These are phyloP conservation scores for Blastomyces parvus DNA, from an alignment of 2,329 filamentous ascomycete genomes.

Conservation along the genomic window DNA sequence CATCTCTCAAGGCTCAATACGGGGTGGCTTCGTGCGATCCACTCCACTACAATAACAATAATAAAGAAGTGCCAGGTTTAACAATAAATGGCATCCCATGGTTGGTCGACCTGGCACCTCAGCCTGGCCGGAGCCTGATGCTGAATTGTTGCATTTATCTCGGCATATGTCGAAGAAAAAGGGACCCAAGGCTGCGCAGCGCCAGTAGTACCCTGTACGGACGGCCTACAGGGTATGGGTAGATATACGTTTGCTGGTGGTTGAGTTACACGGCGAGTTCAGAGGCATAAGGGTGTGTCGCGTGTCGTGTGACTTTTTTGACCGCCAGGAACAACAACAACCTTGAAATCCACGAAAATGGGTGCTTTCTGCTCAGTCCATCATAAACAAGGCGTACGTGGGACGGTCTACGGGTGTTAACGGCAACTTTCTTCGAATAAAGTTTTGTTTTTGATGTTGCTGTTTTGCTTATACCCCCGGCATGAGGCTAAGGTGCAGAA, in stretches of 20 bases:
- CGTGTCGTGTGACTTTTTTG: neutral
- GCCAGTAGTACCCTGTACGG: neutral
- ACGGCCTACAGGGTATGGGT: neutral
- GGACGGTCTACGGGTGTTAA: neutral
- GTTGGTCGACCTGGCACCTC: neutral
- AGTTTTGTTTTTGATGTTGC: neutral
- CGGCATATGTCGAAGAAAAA: slow-evolving; percentile 2
- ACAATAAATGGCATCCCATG: neutral
- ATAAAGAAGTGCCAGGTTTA: neutral
- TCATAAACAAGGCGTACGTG: neutral
- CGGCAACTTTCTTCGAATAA: neutral
- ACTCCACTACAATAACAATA: neutral
- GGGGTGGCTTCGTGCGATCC: neutral
- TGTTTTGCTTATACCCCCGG: neutral
- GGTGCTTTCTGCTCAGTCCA: neutral
- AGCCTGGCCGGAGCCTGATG: neutral
- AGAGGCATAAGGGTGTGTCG: neutral
- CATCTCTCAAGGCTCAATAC: neutral
- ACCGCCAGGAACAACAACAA: slow-evolving; percentile 1
- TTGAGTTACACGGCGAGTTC: neutral
- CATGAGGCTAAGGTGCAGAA: neutral
- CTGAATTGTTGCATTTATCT: neutral
- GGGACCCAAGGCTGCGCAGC: neutral
- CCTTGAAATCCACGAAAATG: neutral
- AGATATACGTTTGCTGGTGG: neutral